Conservation (phyloP, 108 stramenopile species). For the Nitzschia sp. region DNA sequence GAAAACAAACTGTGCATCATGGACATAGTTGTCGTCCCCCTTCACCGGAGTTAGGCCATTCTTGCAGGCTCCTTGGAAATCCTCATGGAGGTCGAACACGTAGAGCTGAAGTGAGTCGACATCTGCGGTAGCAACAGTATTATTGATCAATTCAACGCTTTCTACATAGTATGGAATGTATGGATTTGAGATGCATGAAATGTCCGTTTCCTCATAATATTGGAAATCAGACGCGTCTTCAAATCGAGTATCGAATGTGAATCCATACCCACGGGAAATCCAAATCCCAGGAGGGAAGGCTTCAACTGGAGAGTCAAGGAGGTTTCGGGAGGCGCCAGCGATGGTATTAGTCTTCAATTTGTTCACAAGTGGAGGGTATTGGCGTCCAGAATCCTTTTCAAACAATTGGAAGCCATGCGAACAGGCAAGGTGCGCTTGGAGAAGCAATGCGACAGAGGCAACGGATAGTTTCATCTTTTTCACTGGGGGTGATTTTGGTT, state of each 20-base stretch:
- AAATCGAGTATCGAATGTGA: neutral
- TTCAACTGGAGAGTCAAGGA: neutral
- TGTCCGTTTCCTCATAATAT: neutral
- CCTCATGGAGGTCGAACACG: neutral
- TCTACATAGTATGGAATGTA: neutral
- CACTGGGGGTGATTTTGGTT: no score
- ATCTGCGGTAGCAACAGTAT: neutral
- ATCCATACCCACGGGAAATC: neutral
- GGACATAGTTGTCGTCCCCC: conserved; percentile 3
- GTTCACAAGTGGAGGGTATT: no score
- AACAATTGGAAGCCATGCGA: no score
- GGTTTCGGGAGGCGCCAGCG: neutral
- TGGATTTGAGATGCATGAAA: neutral
- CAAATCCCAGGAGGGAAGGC: neutral
- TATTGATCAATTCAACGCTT: neutral
- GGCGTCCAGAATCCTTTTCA: no score
- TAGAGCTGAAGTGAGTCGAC: neutral
- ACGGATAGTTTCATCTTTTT: no score
- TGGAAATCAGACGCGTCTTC: neutral
- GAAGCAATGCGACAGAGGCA: no score
- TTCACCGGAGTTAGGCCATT: neutral
- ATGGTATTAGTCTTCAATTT: no score
- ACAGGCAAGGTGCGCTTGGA: no score
- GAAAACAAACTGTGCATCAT: neutral
- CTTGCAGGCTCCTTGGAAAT: neutral